phyloP scores from a whole-genome alignment of 805 yeast genomes.

The Nakazawaea sp. region DNA sequence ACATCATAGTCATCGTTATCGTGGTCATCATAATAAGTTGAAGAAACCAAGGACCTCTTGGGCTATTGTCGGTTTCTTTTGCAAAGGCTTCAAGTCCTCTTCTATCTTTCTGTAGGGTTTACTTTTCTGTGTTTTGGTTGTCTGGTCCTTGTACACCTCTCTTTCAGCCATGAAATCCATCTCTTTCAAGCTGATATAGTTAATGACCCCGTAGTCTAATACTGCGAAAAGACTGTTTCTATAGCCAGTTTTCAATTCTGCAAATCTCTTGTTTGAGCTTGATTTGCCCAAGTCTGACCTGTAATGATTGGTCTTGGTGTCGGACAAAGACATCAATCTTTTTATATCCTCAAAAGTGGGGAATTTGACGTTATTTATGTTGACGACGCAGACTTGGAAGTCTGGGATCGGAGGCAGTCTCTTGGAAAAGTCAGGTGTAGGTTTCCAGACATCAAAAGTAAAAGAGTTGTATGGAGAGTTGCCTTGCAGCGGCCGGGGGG shows the following conservation, averaged over 20 bases:
- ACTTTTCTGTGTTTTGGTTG: neutral
- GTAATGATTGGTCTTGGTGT: slow-evolving; percentile 10
- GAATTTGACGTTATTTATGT: slow-evolving; percentile 34
- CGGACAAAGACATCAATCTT: slow-evolving; percentile 23
- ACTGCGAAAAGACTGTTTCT: slow-evolving; percentile 56
- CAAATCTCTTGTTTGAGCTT: slow-evolving; percentile 23
- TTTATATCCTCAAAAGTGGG: slow-evolving; percentile 41
- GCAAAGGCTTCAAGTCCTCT: neutral
- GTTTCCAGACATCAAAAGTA: slow-evolving; percentile 78
- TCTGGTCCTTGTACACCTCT: slow-evolving; percentile 14
- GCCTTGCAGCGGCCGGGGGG: neutral
- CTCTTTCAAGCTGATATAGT: slow-evolving; percentile 49
- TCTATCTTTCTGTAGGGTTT: neutral
- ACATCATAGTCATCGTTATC: neutral
- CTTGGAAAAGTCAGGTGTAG: slow-evolving; percentile 63
- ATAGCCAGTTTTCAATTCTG: slow-evolving; percentile 44
- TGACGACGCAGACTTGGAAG: slow-evolving; percentile 59
- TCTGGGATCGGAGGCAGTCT: slow-evolving; percentile 67
- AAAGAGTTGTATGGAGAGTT: slow-evolving; percentile 18
- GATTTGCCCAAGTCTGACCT: neutral
- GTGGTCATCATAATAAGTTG: neutral
- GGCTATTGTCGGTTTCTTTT: neutral
- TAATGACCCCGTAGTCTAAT: slow-evolving; percentile 69
- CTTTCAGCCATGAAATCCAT: slow-evolving; percentile 35
- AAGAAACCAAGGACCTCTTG: neutral